Evolutionary conservation across 495 filamentous ascomycete species (phyloP).

Genomic region (Talaromyces proteolyticus): DNA sequence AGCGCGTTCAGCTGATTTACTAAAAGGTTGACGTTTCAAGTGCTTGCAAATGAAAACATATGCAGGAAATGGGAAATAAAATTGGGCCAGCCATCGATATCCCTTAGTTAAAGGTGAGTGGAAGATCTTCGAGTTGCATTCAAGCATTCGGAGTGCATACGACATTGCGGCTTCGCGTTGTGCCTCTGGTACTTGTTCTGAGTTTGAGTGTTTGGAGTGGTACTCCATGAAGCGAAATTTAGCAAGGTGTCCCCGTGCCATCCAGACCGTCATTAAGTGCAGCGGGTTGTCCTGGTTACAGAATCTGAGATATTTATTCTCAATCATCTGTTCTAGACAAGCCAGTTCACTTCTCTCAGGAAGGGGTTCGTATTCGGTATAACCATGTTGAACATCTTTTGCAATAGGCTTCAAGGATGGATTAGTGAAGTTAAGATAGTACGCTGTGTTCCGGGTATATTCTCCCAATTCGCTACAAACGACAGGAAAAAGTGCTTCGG

Average conservation of each 20-base stretch:
- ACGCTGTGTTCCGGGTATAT: constrained; percentile 35
- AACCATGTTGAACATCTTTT: too few relatives aligned
- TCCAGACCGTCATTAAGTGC: constrained; percentile 51
- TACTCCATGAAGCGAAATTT: constrained; percentile 41
- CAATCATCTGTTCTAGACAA: constrained; percentile 34
- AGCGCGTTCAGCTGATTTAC: constrained; percentile 19
- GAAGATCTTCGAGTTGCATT: constrained; percentile 44
- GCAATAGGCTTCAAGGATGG: constrained; percentile 37
- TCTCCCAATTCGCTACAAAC: constrained; percentile 44
- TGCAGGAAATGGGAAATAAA: constrained; percentile 48
- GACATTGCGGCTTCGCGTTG: constrained; percentile 29
- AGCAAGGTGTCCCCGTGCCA: constrained; percentile 33
- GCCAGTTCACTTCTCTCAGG: constrained; percentile 22
- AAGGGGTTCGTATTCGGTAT: constrained; percentile 8
- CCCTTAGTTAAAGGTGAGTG: constrained; percentile 36
- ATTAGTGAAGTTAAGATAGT: constrained; percentile 46
- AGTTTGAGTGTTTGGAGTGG: constrained; percentile 23
- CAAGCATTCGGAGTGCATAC: constrained; percentile 36
- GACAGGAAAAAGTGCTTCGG: constrained; percentile 47
- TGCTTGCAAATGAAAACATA: constrained; percentile 46
- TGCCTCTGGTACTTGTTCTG: constrained; percentile 17
- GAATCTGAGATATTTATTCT: constrained; percentile 38
- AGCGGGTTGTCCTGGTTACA: constrained; percentile 45
- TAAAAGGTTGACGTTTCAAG: constrained; percentile 29
- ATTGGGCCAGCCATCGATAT: constrained; percentile 36